Evolutionary conservation across 2,329 filamentous ascomycete species (phyloP).

Genomic region (Tolypocladium capitatum): DNA sequence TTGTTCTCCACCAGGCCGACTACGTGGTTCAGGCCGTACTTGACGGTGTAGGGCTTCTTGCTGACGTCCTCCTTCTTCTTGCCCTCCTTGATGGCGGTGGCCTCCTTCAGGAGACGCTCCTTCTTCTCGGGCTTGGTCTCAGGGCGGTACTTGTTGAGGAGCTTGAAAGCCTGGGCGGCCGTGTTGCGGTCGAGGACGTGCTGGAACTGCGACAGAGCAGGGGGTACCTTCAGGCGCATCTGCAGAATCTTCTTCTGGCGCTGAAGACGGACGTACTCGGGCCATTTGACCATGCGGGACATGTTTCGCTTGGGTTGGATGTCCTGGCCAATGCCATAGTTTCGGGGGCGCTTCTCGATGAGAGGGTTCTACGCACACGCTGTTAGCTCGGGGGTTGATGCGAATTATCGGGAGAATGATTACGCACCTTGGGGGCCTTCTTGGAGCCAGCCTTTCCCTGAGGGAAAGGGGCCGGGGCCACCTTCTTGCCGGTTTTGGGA

Average conservation of each 20-base stretch:
- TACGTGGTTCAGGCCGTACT: constrained; percentile 99
- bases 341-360: constrained; percentile 92
- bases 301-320: constrained; percentile 95
- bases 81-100: constrained; percentile 91
- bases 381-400: not conserved
- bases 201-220: constrained; percentile 94
- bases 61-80: constrained; percentile 99
- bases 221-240: constrained; percentile 96
- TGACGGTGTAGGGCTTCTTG: constrained; percentile 99
- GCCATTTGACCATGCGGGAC: constrained; percentile 98
- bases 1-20: constrained; percentile 97
- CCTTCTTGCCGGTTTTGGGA: constrained; percentile 97
- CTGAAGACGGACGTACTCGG: constrained; percentile 97
- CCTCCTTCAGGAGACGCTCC: constrained; percentile 97
- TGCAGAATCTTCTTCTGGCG: constrained; percentile 90
- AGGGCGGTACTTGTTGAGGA: constrained; percentile 99
- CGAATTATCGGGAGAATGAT: not conserved
- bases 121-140: constrained; percentile 99
- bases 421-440: constrained; percentile 91
- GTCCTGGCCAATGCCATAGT: constrained; percentile 98
- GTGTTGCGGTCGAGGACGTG: constrained; percentile 94
- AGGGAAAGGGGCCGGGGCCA: constrained; percentile 91
- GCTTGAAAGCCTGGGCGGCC: constrained; percentile 94
- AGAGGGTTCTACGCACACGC: constrained; percentile 69
- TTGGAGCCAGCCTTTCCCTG: constrained; percentile 82